A percentile compares a stretch with the other conserved stretches of the same genome.
These are phyloP conservation scores for Yarrowia sp. DNA, from an alignment of 805 yeast genomes.

Conservation along the genomic window DNA sequence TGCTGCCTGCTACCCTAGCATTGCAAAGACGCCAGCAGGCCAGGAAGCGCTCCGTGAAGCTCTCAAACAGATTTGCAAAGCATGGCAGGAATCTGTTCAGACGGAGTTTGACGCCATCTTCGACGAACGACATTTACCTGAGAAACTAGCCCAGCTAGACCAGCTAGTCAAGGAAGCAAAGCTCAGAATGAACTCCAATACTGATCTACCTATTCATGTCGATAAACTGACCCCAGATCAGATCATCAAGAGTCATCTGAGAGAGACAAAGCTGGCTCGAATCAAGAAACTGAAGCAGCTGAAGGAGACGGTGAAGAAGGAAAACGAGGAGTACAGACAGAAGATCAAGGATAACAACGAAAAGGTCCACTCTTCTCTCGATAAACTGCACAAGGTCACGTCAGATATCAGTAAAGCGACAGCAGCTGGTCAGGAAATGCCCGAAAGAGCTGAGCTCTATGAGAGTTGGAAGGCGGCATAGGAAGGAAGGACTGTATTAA, in stretches of 20 bases:
- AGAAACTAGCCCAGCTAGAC: slow-evolving; percentile 53
- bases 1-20: slow-evolving; percentile 61
- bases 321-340: neutral
- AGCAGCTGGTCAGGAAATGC: slow-evolving; percentile 3
- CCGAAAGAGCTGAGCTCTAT: slow-evolving; percentile 9
- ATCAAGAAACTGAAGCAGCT: slow-evolving; percentile 42
- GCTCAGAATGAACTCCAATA: slow-evolving; percentile 43
- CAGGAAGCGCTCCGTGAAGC: slow-evolving; percentile 56
- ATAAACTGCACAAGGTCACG: slow-evolving; percentile 22
- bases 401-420: slow-evolving; percentile 20
- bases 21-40: slow-evolving; percentile 58
- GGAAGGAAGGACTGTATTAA: neutral
- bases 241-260: slow-evolving; percentile 47
- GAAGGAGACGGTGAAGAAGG: slow-evolving; percentile 21
- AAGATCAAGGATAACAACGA: slow-evolving; percentile 21
- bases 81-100: slow-evolving; percentile 57
- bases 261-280: slow-evolving; percentile 43
- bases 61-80: slow-evolving; percentile 59
- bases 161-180: slow-evolving; percentile 52
- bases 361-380: slow-evolving; percentile 12
- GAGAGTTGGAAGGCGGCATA: slow-evolving; percentile 12
- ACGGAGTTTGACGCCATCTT: slow-evolving; percentile 64
- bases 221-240: slow-evolving; percentile 48
- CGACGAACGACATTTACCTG: slow-evolving; percentile 54
- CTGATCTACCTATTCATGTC: slow-evolving; percentile 24